Base-by-base conservation (phyloP, 2,329 filamentous ascomycete genomes). In the Zasmidium citrigriseum region DNA sequence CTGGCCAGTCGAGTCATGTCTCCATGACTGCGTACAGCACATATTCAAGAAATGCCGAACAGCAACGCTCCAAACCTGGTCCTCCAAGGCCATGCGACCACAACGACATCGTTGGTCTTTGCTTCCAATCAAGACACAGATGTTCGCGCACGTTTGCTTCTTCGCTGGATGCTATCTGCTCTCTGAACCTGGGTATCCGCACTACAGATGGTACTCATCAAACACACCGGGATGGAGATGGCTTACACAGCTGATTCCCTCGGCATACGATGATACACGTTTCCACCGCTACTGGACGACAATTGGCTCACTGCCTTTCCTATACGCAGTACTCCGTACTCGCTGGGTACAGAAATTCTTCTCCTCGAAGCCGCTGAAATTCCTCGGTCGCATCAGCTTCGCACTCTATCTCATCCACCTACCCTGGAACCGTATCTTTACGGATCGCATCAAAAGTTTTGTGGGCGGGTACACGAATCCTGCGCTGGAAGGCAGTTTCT, bases 361-460 rank as follows among this genome's bases (percentile, higher is more conserved):
- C 70, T 80, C 80, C 67, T 72, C 75, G 1, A 65, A 71, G 1
- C 62, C 76, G 21, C 75, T 83, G 2, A 83, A 84, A 67, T 87
- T 86, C 70, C 74, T 86, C 9, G 84, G 85, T 58, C 80, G 80
- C 66, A 80, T 87, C 62, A 85, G 82, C 52, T 87, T 84, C 68
- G 81, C 83, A 54, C 68, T 87, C 25, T 87, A 87, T 68, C 77
- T 87, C 12, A 81, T 86, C 76, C 85, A 87, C 68, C 81, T 82
- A 2, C 77, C 81, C 2, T 77, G 82, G 67, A 82, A 82, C 67
- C 81, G 84, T 62, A 78, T 78, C 2, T 64, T 80, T 14, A 82
- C 83, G 10, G 85, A 83, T 64, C 73, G 77, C 41, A 25, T 89
- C 1, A 76, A 78, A 54, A 76, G 83, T 68, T 76, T 75, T 46